A percentile compares a stretch with the other conserved stretches of the same genome.
phyloP scores from a whole-genome alignment of 352 stramenopile species.

The Globisporangium uncinulatum region DNA sequence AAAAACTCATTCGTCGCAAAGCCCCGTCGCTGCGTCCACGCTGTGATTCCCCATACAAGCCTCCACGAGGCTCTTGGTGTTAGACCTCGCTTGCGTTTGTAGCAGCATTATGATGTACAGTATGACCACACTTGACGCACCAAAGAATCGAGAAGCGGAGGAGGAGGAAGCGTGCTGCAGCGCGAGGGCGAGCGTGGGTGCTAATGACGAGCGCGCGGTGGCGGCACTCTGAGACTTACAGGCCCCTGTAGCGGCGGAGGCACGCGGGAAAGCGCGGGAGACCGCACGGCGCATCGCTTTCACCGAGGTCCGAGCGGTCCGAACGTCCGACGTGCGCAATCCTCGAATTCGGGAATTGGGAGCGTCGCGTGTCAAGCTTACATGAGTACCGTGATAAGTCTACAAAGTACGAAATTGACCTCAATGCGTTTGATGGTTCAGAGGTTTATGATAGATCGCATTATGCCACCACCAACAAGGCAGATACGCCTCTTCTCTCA shows the following conservation, averaged over 20 bases:
- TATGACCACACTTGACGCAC: background rate
- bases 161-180: background rate
- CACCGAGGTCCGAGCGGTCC: background rate
- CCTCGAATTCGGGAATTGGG: background rate
- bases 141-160: background rate
- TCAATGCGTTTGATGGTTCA: background rate
- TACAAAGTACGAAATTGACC: background rate
- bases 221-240: no score
- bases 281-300: constrained; percentile 7
- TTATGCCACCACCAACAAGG: no score
- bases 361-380: background rate
- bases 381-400: background rate
- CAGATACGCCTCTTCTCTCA: background rate
- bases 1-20: constrained; percentile 28
- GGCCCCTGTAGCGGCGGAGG: background rate
- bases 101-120: background rate
- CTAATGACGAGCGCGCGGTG: background rate
- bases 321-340: background rate
- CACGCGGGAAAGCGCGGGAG: constrained; percentile 11
- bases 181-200: background rate
- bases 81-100: background rate
- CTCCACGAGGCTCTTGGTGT: background rate
- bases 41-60: background rate
- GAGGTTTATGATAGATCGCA: no score
- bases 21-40: constrained; percentile 4